Base-by-base conservation (phyloP, 2,329 filamentous ascomycete species). In the Nothomitra cinnamomea region DNA sequence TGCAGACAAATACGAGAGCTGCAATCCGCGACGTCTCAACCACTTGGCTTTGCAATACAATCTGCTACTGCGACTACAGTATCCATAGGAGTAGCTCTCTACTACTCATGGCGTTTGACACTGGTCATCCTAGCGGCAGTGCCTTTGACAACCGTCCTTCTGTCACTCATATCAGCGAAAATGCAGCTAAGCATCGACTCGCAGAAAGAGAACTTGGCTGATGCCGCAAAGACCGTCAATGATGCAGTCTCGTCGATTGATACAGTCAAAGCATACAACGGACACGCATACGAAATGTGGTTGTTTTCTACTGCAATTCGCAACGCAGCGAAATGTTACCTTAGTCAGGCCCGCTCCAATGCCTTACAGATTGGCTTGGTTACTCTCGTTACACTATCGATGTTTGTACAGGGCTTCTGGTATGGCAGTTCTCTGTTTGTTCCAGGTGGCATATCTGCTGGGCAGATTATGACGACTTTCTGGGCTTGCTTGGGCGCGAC, bases 401-500 rank as follows among this genome's bases (percentile, higher is more conserved):
- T 95, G 64, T 95, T 96, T 59, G 82, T 94, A 0, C 77, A 88
- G 55, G 89, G 88, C 0, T 95, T 96, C 62, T 95, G 86, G 79
- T 94, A 89, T 60, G 89, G 88, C 0, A 77, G 83, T 25, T 70
- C 77, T 1, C 73, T 95, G 1, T 80, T 92, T 8, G 70, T 73
- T 8, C 67, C 75, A 1, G 79, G 79, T 1, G 65, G 72, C 0
- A 68, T 78, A 12, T 72, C 70, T 10, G 70, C 86, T 0, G 85
- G 82, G 0, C 72, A 82, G 54, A 78, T 94, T 2, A 66, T 95
- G 45, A 92, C 86, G 0, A 85, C 87, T 0, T 95, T 96, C 59
- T 94, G 92, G 70, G 79, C 85, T 3, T 84, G 83, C 1, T 69
- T 95, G 36, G 79, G 80, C 51, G 83, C 85, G 0, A 80, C 88